Evolutionary conservation across 1,284 basidiomycete species (phyloP).

Genomic region (Cutaneotrichosporon sp.): DNA sequence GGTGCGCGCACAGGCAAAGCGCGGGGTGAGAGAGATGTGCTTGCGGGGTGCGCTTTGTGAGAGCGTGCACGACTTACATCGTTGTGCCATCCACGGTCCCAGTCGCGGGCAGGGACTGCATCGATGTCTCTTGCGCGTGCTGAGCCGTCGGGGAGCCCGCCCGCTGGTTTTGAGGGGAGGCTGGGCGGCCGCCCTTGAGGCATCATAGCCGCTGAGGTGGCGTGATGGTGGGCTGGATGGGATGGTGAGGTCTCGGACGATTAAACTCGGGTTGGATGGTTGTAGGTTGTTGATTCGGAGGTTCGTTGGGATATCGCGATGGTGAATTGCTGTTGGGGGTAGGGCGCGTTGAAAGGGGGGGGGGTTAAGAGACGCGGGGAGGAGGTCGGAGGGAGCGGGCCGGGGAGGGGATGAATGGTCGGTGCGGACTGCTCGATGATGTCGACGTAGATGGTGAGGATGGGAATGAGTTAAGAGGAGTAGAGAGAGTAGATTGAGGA

Average conservation of each 20-base stretch:
- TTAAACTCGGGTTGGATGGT: background rate
- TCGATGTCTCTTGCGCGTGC: conserved; percentile 19
- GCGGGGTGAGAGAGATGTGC: no score
- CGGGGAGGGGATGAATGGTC: no score
- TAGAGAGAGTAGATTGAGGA: no score
- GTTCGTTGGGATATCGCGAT: background rate
- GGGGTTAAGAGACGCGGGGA: background rate
- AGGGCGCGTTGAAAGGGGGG: no score
- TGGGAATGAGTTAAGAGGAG: no score
- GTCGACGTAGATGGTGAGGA: no score
- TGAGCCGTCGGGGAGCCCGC: conserved; percentile 11
- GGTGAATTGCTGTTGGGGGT: no score
- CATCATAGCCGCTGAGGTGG: conserved; percentile 13
- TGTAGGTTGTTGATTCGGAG: background rate
- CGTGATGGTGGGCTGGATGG: background rate
- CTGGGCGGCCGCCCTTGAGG: conserved; percentile 23
- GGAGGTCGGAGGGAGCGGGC: background rate
- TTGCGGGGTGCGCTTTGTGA: no score
- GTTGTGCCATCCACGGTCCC: background rate
- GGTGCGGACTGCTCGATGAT: no score
- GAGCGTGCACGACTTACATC: conserved; percentile 2
- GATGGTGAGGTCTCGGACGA: no score
- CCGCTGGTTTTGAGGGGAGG: conserved; percentile 19
- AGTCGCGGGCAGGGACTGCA: conserved; percentile 16
- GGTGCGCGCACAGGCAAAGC: no score